Evolutionary conservation across 2,329 filamentous ascomycete species (phyloP).

Genomic region (Stemphylium beticola): DNA sequence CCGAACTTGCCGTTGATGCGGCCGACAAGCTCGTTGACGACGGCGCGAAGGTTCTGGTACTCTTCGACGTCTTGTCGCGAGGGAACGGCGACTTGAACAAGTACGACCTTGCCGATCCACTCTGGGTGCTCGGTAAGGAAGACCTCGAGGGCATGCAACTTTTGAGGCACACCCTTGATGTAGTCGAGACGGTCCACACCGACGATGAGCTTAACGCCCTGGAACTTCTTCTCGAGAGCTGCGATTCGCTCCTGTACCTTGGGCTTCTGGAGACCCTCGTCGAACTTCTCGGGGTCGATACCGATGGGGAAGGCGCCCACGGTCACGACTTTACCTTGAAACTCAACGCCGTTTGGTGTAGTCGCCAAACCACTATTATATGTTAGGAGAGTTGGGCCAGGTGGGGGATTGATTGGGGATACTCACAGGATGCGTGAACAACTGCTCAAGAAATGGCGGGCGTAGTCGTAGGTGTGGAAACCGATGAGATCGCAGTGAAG

Average conservation of each 20-base stretch:
- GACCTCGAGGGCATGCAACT: slow-evolving; percentile 93
- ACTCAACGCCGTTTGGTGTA: slow-evolving; percentile 92
- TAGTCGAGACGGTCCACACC: slow-evolving; percentile 97
- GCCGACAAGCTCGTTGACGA: slow-evolving; percentile 95
- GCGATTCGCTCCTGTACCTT: slow-evolving; percentile 88
- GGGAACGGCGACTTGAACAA: slow-evolving; percentile 95
- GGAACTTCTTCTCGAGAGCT: slow-evolving; percentile 85
- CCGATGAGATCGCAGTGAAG: slow-evolving; percentile 94
- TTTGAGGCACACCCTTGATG: slow-evolving; percentile 98
- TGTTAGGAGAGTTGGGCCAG: slow-evolving; percentile 12
- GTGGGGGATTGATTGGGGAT: background rate
- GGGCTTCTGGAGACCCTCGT: slow-evolving; percentile 82
- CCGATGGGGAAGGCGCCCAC: slow-evolving; percentile 97
- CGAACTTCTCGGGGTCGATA: slow-evolving; percentile 96
- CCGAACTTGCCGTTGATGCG: slow-evolving; percentile 97
- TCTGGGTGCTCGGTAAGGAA: slow-evolving; percentile 97
- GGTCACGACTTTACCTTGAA: slow-evolving; percentile 84
- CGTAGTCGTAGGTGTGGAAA: slow-evolving; percentile 99
- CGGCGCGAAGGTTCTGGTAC: slow-evolving; percentile 93
- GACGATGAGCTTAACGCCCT: slow-evolving; percentile 94
- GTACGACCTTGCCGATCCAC: slow-evolving; percentile 96
- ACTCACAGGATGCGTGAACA: slow-evolving; percentile 89
- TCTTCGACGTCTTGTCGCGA: slow-evolving; percentile 96
- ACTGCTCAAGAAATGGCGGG: slow-evolving; percentile 94
- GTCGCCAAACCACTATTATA: slow-evolving; percentile 67